Evolutionary conservation across 2,329 filamentous ascomycete genomes (phyloP).

Genomic region (Neofusicoccum parvum): DNA sequence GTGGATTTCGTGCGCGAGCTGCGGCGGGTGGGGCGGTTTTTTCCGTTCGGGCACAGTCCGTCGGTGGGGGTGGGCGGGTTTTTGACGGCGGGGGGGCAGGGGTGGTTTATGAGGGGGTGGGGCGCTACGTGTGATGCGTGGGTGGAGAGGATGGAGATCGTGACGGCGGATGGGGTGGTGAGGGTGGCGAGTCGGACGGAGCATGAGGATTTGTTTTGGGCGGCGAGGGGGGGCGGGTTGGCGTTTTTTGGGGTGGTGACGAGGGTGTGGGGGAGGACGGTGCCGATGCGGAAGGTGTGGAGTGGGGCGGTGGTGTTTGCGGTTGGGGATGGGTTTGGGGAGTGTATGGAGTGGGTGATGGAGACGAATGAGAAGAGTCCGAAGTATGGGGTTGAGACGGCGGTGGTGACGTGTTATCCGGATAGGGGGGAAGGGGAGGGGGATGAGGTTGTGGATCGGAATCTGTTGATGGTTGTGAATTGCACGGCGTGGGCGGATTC

Average conservation of each 20-base stretch:
- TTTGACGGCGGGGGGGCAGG: conserved; percentile 33
- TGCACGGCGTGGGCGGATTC: conserved; percentile 16
- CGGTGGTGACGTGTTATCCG: conserved; percentile 13
- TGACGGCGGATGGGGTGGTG: conserved; percentile 34
- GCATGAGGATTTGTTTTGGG: conserved; percentile 41
- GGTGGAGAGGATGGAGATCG: conserved; percentile 33
- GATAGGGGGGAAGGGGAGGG: background rate
- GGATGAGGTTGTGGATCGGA: background rate
- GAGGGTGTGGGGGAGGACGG: conserved; percentile 25
- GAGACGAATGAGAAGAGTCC: conserved; percentile 17
- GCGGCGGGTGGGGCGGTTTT: conserved; percentile 25
- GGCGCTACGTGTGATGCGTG: conserved; percentile 28
- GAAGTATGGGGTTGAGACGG: conserved; percentile 18
- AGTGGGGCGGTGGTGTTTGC: background rate
- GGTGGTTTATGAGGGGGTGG: conserved; percentile 34
- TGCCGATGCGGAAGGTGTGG: conserved; percentile 16
- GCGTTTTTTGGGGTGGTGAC: conserved; percentile 30
- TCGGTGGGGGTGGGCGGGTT: conserved; percentile 32
- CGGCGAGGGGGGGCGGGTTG: conserved; percentile 37
- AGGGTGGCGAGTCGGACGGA: conserved; percentile 30
- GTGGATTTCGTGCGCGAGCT: conserved; percentile 21
- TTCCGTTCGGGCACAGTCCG: conserved; percentile 30
- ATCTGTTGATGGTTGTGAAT: conserved; percentile 1
- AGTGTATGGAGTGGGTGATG: conserved; percentile 21
- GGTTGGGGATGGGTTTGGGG: conserved; percentile 14